Evolutionary conservation across 1,139 yeast species (phyloP), one percentile per base, ranked within the genome.

Genomic region (Candida freyschussii): DNA sequence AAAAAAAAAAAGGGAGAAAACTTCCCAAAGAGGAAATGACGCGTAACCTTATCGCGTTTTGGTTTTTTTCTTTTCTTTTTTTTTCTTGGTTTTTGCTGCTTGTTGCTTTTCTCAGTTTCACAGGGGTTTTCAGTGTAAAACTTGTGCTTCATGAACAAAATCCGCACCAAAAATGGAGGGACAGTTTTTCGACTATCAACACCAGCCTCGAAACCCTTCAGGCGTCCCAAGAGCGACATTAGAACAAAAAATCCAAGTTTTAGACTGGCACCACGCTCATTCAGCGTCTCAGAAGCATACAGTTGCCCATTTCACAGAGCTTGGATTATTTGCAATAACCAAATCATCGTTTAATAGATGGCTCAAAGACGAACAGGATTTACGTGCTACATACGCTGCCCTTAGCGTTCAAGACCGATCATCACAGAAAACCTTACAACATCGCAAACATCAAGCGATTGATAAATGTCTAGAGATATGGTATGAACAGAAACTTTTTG

Each of bases 331-430:
- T 34, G 40, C 56, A 4, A 52, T 62, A 6, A 55, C 65, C 1
- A 56, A 53, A 36, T 55, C 64, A 3, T 55, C 60, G 8, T 44
- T 59, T 34, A 57, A 56, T 37, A 46, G 64, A 37, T 62, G 67
- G 67, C 44, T 57, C 4, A 42, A 53, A 24, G 52, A 48, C 13
- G 62, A 40, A 27, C n/a, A 21, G 3, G 30, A 29, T 12, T 19
- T 40, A 13, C 56, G 39, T 31, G 35, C 11, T 33, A 48, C 34
- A 36, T 59, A 18, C 34, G 60, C 6, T 12, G 29, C 13, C 24
- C 32, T 32, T 24, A 30, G 26, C 8, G 30, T 31, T 6, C 40
- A 33, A 21, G 19, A 31, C 8, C 16, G 37, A 13, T 4, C 24
- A 5, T 21, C 13, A 3, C 17, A 15, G 8, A 33, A 33, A 23